Base-by-base conservation (phyloP, 148 eudicot genomes). In the Spergularia bocconei region DNA sequence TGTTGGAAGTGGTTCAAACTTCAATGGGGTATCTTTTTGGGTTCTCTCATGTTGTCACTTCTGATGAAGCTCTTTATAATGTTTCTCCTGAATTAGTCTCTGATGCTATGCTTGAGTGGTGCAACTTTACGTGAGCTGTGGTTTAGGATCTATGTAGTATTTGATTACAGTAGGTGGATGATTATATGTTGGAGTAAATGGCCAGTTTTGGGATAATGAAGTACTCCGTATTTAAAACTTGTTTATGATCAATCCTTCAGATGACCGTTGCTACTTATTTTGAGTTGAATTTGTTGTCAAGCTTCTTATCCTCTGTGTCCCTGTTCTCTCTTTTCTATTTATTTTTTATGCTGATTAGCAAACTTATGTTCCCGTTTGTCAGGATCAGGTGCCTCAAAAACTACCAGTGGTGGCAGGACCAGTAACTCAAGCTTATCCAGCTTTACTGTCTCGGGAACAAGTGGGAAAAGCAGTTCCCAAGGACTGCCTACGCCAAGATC, bases 401-500 rank as follows among this genome's bases (percentile, higher is more conserved):
- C 20, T 78, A 65, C 80, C 69, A 29, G 20, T 79, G 72, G 71
- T 73, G 82, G 88, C 72, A 84, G 84, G 77, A 83, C 78, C 16
- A 71, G 84, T 83, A 67, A 57, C 73, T 85, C 91, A 9, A 74
- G 59, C 74, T 76, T 68, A 15, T 82, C 90, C 13, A 88, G 75
- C 73, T 71, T 84, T 33, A 80, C 71, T 70, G 56, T 79, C 48
- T 75, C 85, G 20, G 78, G 83, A 55, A 69, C 75, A 77, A 80
- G 80, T 74, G 81, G 57, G 63, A 91, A 81, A 78, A 87, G 82
- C 75, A 74, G 68, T 61, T 58, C 78, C 13, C 91, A 83, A 48
- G 84, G 83, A 72, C 86, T 84, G 75, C 86, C 86, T 5, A 78
- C 73, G 2, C 78, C 84, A 75, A 81, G 82, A 81, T 81, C 93